These are phyloP conservation scores for Helianthus annuus DNA, from an alignment of 129 eudicot species.

Conservation along the genomic window DNA sequence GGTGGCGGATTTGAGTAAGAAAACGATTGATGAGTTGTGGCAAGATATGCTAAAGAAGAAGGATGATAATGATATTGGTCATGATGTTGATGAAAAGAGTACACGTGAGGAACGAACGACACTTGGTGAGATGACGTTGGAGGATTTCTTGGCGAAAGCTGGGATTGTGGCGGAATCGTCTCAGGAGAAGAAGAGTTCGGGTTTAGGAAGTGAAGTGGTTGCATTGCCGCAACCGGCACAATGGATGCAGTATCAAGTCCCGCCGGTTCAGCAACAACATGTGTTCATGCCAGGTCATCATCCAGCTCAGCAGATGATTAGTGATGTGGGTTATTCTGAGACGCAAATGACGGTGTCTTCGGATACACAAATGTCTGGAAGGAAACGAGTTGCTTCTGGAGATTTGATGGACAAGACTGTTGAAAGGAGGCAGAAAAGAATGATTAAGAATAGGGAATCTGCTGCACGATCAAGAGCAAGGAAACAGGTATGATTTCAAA, in stretches of 20 bases:
- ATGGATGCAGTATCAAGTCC: conserved; percentile 57
- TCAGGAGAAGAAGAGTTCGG: conserved; percentile 31
- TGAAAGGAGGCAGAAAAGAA: conserved; percentile 90
- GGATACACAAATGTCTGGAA: conserved; percentile 61
- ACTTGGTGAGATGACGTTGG: conserved; percentile 87
- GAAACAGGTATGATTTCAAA: conserved; percentile 57
- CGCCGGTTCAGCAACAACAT: conserved; percentile 34
- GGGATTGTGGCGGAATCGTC: conserved; percentile 58
- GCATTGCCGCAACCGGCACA: conserved; percentile 42
- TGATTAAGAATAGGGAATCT: conserved; percentile 87
- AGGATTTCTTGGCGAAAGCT: conserved; percentile 77
- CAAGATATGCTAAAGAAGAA: conserved; percentile 56
- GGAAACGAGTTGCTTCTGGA: conserved; percentile 64
- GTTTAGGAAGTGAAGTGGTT: conserved; percentile 26
- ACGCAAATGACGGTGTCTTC: conserved; percentile 53
- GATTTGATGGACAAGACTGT: conserved; percentile 73
- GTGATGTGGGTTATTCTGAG: conserved; percentile 40
- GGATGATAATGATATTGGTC: background rate
- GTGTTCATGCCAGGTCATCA: conserved; percentile 58
- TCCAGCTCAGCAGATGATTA: conserved; percentile 42
- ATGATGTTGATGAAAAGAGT: conserved; percentile 26
- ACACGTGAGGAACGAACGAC: conserved; percentile 39
- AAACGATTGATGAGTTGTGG: conserved; percentile 88
- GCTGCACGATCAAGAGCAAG: conserved; percentile 89
- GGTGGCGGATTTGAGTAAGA: conserved; percentile 56